Evolutionary conservation across 805 yeast genomes (phyloP).

Genomic region (Candida pseudofarinosa): DNA sequence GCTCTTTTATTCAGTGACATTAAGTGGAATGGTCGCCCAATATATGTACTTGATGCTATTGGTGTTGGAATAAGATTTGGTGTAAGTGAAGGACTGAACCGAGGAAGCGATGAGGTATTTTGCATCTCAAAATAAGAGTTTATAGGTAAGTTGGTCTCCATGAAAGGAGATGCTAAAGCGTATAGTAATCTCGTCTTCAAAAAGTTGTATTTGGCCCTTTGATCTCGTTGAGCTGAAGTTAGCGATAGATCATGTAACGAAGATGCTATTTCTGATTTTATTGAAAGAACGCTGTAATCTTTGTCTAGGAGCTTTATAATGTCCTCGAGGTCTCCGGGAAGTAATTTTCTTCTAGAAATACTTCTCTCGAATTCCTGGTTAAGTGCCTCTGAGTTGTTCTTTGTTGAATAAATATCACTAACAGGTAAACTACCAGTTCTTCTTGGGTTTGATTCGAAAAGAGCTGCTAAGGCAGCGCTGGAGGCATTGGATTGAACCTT

Average conservation of each 20-base stretch:
- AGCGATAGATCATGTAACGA: constrained; percentile 57
- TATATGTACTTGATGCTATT: constrained; percentile 15
- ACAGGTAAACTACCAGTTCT: constrained; percentile 38
- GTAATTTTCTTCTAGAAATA: constrained; percentile 14
- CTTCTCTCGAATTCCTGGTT: constrained; percentile 6
- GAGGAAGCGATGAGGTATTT: constrained; percentile 18
- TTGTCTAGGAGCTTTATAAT: constrained; percentile 47
- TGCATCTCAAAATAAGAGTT: constrained; percentile 14
- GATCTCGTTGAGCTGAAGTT: constrained; percentile 28
- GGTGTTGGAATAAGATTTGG: constrained; percentile 26
- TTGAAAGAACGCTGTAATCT: constrained; percentile 21
- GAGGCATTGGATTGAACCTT: constrained; percentile 42
- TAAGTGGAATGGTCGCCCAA: constrained; percentile 54
- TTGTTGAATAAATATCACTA: constrained; percentile 11
- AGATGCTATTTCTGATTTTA: constrained; percentile 42
- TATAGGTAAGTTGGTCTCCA: constrained; percentile 36
- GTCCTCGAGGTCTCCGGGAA: constrained; percentile 41
- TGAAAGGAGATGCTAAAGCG: constrained; percentile 67
- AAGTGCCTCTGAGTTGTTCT: neutral
- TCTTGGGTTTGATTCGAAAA: constrained; percentile 34
- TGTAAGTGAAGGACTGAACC: constrained; percentile 14
- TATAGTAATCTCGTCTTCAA: constrained; percentile 48
- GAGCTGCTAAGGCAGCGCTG: constrained; percentile 44
- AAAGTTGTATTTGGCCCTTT: constrained; percentile 33
- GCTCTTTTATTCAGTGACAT: constrained; percentile 66